phyloP scores from a whole-genome alignment of 805 yeast species.

The Myxozyma sirexii region DNA sequence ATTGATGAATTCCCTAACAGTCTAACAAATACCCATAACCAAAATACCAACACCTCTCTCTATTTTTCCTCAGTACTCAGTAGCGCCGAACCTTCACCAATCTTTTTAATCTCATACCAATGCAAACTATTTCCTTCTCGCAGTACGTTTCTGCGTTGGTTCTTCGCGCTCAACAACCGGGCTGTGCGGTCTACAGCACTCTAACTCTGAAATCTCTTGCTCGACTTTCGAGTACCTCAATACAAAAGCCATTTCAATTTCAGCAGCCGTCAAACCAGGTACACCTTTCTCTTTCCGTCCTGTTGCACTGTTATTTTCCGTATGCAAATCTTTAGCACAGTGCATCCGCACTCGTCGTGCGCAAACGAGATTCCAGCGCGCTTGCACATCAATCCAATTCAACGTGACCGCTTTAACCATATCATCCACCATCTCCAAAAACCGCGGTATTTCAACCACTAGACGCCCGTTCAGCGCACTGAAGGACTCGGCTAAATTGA shows the following conservation, averaged over 20 bases:
- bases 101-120: no score
- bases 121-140: background rate
- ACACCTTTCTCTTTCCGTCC: background rate
- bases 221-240: conserved; percentile 12
- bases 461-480: conserved; percentile 12
- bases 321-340: background rate
- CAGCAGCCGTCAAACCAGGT: conserved; percentile 2
- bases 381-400: conserved; percentile 24
- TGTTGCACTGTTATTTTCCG: background rate
- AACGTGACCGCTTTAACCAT: conserved; percentile 18
- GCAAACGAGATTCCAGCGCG: conserved; percentile 13
- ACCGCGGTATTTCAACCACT: conserved; percentile 21
- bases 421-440: conserved; percentile 10
- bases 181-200: conserved; percentile 1
- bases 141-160: background rate
- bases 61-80: no score
- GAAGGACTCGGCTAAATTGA: conserved; percentile 9
- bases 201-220: background rate
- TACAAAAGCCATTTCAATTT: conserved; percentile 19
- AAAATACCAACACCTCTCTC: no score
- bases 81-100: no score
- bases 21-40: no score
- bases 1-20: no score
- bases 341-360: conserved; percentile 8
- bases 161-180: background rate